Evolutionary conservation across 371 early-diverging fungal species (phyloP).

Genomic region (Lichtheimia ramosa): DNA sequence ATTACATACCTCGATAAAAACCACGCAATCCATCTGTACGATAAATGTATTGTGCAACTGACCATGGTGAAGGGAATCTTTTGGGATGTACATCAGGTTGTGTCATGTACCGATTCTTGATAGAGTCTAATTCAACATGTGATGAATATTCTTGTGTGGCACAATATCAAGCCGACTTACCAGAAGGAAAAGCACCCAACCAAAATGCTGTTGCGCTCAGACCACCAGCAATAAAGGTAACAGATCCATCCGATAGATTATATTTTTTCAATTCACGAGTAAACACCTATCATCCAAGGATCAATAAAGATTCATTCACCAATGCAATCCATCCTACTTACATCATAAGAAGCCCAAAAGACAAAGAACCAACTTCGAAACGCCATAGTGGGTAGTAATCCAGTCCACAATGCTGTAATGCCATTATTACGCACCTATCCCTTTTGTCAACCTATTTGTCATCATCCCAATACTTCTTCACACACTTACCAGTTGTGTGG

Average conservation of each 20-base stretch:
- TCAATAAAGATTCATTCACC: not conserved
- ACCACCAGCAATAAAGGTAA: constrained; percentile 89
- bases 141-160: not conserved
- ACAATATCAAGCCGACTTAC: constrained; percentile 30
- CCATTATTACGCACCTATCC: constrained; percentile 71
- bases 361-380: constrained; percentile 89
- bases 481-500: constrained; percentile 60
- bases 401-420: constrained; percentile 79
- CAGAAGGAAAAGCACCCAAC: constrained; percentile 83
- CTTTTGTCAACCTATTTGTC: not conserved
- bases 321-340: constrained; percentile 27
- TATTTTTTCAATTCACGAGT: constrained; percentile 44
- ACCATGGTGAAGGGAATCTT: constrained; percentile 57
- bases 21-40: constrained; percentile 68
- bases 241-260: constrained; percentile 52
- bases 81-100: constrained; percentile 74
- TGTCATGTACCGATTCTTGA: constrained; percentile 93
- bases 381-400: constrained; percentile 77
- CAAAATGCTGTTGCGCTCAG: constrained; percentile 90
- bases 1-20: constrained; percentile 64
- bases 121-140: constrained; percentile 56
- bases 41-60: constrained; percentile 56
- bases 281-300: constrained; percentile 37
- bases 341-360: constrained; percentile 88
- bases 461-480: too few relatives aligned